phyloP scores from a whole-genome alignment of 2,329 filamentous ascomycete species.

The Scolecobasidium constrictum region DNA sequence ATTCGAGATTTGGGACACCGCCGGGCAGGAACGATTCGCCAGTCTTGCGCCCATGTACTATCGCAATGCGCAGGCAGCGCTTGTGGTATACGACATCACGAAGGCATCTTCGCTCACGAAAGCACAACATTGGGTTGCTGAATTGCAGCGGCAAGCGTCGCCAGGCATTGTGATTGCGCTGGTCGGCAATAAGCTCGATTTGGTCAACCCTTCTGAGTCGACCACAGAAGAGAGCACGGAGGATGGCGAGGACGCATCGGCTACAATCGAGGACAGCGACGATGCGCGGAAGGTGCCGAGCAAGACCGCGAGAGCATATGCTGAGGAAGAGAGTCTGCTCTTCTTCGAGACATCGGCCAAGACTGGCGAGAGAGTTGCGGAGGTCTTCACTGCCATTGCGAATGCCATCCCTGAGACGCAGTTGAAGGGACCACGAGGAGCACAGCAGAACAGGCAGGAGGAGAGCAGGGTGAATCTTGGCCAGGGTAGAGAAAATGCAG shows the following conservation, averaged over 20 bases:
- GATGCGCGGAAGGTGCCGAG: slow-evolving; percentile 77
- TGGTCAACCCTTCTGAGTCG: slow-evolving; percentile 40
- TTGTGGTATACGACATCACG: slow-evolving; percentile 97
- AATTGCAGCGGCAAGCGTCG: slow-evolving; percentile 90
- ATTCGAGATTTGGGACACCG: slow-evolving; percentile 86
- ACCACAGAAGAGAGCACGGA: slow-evolving; percentile 32
- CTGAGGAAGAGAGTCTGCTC: slow-evolving; percentile 83
- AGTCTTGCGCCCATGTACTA: slow-evolving; percentile 99
- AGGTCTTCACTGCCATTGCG: slow-evolving; percentile 96
- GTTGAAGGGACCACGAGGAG: slow-evolving; percentile 76
- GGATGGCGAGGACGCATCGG: slow-evolving; percentile 35
- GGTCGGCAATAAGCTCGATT: slow-evolving; percentile 92
- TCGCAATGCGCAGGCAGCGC: slow-evolving; percentile 92
- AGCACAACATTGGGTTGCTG: slow-evolving; percentile 97
- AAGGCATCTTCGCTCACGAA: slow-evolving; percentile 93
- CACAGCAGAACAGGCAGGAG: slow-evolving; percentile 41
- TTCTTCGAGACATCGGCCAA: slow-evolving; percentile 99
- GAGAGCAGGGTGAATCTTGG: slow-evolving; percentile 62
- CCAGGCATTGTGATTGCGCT: slow-evolving; percentile 95
- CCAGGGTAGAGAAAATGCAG: slow-evolving; percentile 3
- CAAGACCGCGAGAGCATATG: slow-evolving; percentile 86
- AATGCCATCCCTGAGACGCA: slow-evolving; percentile 97
- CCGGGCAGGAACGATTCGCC: slow-evolving; percentile 94
- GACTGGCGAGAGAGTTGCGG: slow-evolving; percentile 85
- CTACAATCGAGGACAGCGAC: slow-evolving; percentile 42